Base-by-base conservation (phyloP, 2,329 filamentous ascomycete species). In the Arthrobotrys iridis region DNA sequence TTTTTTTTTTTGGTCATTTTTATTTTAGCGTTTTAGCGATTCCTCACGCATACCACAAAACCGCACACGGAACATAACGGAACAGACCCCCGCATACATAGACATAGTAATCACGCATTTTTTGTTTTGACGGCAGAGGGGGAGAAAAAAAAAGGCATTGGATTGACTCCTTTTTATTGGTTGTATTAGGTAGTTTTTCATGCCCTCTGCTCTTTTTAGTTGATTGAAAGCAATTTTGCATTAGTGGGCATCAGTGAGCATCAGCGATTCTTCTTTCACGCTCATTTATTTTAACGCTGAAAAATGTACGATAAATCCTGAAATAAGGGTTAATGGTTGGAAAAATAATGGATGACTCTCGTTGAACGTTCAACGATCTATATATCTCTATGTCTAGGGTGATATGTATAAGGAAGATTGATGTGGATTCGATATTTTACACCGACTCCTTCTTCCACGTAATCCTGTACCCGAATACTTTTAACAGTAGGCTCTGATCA, bases 401-500 rank as follows among this genome's bases (percentile, higher is more conserved):
- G 15, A 18, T 30, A 62, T 20, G 33, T 13, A 46, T 46, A n/a
- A n/a, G n/a, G n/a, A n/a, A n/a, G n/a, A n/a, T n/a, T n/a, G n/a
- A n/a, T n/a, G n/a, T n/a, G n/a, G n/a, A n/a, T n/a, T n/a, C n/a
- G n/a, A n/a, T n/a, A n/a, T 11, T 26, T 46, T 22, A 62, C 20
- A 26, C 7, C 5, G 11, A 46, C 40, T 63, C 24, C 24, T 64
- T 65, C 41, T 66, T 73, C 68, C 68, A 73, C n/a, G 68, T 73
- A 13, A 73, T 30, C 22, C 24, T 59, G 13, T 60, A 73, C 13
- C 68, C 68, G 41, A 65, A 73, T 0, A 73, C 68, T 30, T 55
- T 66, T 11, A 55, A 41, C 1, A 62, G 50, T 8, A 73, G 37
- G 37, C 64, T 89, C 86, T 82, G 94, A 81, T 88, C 87, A 37